Conservation (phyloP, 495 filamentous ascomycete species). For the Lindgomyces ingoldianus region DNA sequence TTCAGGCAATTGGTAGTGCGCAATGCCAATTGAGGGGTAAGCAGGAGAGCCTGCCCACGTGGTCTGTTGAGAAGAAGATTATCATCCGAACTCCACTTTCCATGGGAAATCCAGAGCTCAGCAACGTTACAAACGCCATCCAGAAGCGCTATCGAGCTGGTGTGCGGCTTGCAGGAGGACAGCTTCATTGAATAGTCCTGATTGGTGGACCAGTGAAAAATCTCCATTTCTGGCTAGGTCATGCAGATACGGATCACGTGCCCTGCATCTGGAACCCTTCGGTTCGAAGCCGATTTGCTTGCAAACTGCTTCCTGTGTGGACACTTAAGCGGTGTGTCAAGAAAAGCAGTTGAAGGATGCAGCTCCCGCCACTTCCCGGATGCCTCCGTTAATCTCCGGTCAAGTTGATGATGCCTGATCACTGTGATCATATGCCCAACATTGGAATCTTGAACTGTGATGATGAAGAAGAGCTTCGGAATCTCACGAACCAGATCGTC, state of each 20-base stretch:
- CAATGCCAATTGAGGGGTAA: neutral
- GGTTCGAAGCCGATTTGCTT: slow-evolving; percentile 5
- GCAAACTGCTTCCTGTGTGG: neutral
- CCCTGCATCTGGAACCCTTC: neutral
- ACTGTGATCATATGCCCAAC: neutral
- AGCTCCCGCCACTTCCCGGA: neutral
- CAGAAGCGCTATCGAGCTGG: no score
- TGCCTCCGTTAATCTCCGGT: neutral
- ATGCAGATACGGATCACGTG: slow-evolving; percentile 10
- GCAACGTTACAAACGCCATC: no score
- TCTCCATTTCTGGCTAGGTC: neutral
- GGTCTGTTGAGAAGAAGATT: neutral
- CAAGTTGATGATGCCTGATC: neutral
- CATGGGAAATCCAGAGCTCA: neutral
- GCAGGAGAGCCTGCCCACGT: neutral
- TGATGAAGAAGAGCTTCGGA: no score
- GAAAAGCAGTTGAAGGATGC: neutral
- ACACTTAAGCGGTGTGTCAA: neutral
- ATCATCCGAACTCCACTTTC: neutral
- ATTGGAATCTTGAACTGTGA: neutral
- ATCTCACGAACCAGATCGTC: no score
- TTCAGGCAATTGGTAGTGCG: neutral
- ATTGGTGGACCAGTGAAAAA: neutral
- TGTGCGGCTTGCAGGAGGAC: neutral
- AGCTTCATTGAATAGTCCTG: neutral